phyloP scores from a whole-genome alignment of 75 land plant genomes.

The Ceratopteris richardii region DNA sequence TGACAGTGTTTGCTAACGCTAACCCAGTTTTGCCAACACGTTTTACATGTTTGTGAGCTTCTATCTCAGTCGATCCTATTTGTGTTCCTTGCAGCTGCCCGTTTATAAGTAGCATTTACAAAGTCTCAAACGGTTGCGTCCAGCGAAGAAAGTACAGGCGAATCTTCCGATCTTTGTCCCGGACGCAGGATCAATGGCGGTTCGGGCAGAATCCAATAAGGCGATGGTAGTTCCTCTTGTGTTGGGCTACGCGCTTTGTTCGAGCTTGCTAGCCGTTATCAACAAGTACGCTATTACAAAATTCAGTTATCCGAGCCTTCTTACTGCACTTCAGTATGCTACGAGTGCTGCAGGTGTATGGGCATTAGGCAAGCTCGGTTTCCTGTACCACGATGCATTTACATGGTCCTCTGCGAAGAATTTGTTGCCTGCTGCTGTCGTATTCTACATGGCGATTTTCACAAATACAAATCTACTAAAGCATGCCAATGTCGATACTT shows the following conservation, averaged over 20 bases:
- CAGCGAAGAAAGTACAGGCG: too few relatives aligned
- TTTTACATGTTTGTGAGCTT: too few relatives aligned
- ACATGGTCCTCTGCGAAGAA: slow-evolving; percentile 51
- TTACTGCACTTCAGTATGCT: slow-evolving; percentile 75
- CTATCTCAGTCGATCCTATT: too few relatives aligned
- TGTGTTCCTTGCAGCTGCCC: too few relatives aligned
- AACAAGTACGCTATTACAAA: slow-evolving; percentile 87
- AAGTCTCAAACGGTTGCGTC: too few relatives aligned
- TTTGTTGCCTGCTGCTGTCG: slow-evolving; percentile 72
- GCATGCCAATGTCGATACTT: slow-evolving; percentile 92
- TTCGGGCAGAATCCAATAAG: too few relatives aligned
- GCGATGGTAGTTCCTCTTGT: background rate
- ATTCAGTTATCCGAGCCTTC: slow-evolving; percentile 76
- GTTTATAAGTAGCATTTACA: too few relatives aligned
- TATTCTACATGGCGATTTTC: slow-evolving; percentile 70
- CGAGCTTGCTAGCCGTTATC: slow-evolving; percentile 82
- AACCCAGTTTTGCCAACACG: too few relatives aligned
- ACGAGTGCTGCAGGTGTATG: slow-evolving; percentile 64
- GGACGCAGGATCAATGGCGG: too few relatives aligned
- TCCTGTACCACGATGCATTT: slow-evolving; percentile 69
- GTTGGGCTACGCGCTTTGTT: slow-evolving; percentile 82
- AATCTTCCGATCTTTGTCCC: too few relatives aligned
- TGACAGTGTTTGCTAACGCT: too few relatives aligned
- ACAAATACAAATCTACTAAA: slow-evolving; percentile 82
- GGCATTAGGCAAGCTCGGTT: slow-evolving; percentile 51